Evolutionary conservation across 2,329 filamentous ascomycete genomes (phyloP).

Genomic region (Colletotrichum destructivum): DNA sequence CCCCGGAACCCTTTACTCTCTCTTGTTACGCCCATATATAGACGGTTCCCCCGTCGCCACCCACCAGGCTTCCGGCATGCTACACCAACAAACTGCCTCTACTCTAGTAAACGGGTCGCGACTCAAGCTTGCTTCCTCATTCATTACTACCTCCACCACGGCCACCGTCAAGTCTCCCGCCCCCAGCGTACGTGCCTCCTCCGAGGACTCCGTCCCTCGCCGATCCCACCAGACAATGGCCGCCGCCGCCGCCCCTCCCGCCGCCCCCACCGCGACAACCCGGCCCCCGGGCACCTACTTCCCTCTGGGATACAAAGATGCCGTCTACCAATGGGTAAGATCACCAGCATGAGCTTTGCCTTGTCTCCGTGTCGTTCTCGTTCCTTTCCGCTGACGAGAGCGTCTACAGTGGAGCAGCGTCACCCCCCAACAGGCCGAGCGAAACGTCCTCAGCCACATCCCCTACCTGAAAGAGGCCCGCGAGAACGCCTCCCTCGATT

Average conservation of each 20-base stretch:
- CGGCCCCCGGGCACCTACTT: slow-evolving; percentile 70
- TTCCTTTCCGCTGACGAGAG: slow-evolving; percentile 40
- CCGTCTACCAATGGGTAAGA: slow-evolving; percentile 90
- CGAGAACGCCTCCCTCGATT: slow-evolving; percentile 69
- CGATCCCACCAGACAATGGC: slow-evolving; percentile 42
- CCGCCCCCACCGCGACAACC: slow-evolving; percentile 31
- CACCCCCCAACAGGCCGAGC: slow-evolving; percentile 88
- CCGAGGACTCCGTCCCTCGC: slow-evolving; percentile 34
- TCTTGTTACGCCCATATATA: slow-evolving; percentile 43
- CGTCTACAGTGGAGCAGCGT: slow-evolving; percentile 82
- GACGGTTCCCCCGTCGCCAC: slow-evolving; percentile 41
- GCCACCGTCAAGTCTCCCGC: slow-evolving; percentile 29
- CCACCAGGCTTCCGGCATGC: slow-evolving; percentile 56
- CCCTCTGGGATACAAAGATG: slow-evolving; percentile 92
- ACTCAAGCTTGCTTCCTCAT: slow-evolving; percentile 51
- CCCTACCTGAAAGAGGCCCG: slow-evolving; percentile 85
- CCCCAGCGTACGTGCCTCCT: slow-evolving; percentile 26
- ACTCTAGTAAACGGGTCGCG: slow-evolving; percentile 60
- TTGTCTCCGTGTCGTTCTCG: background rate
- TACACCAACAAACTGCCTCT: slow-evolving; percentile 59
- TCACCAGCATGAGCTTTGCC: background rate
- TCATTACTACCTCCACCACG: slow-evolving; percentile 38
- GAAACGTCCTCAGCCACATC: slow-evolving; percentile 87
- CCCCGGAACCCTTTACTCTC: background rate
- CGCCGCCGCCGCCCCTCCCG: slow-evolving; percentile 31